Conservation (phyloP, 2,329 filamentous ascomycete species). For the Talaromyces sp. region DNA sequence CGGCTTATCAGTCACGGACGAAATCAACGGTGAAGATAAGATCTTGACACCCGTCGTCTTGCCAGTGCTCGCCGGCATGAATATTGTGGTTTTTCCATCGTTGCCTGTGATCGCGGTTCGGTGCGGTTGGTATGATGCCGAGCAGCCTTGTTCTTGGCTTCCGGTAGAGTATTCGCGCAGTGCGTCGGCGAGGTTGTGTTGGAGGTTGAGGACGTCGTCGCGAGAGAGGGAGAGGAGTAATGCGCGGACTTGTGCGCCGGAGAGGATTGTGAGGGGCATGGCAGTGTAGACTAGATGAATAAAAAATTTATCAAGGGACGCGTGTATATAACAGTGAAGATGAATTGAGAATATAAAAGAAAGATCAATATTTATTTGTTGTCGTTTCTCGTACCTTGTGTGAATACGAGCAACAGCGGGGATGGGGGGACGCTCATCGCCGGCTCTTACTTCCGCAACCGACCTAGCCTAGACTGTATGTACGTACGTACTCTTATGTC, state of each 20-base stretch:
- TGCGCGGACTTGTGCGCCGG: slow-evolving; percentile 55
- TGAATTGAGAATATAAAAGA: background rate
- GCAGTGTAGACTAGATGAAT: background rate
- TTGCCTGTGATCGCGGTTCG: slow-evolving; percentile 60
- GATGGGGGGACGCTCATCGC: slow-evolving; percentile 3
- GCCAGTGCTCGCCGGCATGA: slow-evolving; percentile 65
- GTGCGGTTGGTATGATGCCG: slow-evolving; percentile 61
- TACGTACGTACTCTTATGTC: background rate
- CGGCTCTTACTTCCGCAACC: background rate
- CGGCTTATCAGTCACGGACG: background rate
- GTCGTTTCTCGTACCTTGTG: background rate
- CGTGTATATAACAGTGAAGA: background rate
- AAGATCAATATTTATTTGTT: background rate
- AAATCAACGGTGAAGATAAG: slow-evolving; percentile 51
- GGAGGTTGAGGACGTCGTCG: slow-evolving; percentile 58
- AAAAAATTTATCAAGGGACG: background rate
- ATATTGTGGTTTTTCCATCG: slow-evolving; percentile 62
- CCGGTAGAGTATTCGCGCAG: slow-evolving; percentile 65
- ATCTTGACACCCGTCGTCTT: slow-evolving; percentile 64
- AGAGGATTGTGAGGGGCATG: slow-evolving; percentile 63
- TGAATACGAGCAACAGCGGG: background rate
- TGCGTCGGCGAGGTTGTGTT: slow-evolving; percentile 58
- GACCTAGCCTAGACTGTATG: background rate
- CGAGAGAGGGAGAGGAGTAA: slow-evolving; percentile 57
- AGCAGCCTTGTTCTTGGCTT: slow-evolving; percentile 58